A percentile compares a stretch with the other conserved stretches of the same genome.
Conservation (phyloP, 495 filamentous ascomycete genomes). For the Hapsidospora chrysogenum region DNA sequence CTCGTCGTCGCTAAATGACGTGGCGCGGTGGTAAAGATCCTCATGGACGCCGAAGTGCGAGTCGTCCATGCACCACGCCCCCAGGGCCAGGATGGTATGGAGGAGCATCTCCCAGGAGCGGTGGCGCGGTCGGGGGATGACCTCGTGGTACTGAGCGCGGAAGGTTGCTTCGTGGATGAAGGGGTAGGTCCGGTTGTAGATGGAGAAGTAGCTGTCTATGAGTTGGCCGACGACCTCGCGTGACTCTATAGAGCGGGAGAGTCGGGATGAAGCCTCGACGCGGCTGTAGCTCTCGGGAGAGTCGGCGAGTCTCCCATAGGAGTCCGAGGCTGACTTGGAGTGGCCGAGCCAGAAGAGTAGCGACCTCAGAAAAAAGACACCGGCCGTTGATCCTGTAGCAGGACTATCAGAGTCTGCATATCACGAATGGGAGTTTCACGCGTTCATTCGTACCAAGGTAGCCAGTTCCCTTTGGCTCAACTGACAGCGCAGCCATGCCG, state of each 20-base stretch:
- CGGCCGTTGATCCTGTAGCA: slow-evolving; percentile 1
- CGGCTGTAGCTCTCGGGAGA: background rate
- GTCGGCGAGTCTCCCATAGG: background rate
- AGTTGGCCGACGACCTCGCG: background rate
- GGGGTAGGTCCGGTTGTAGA: slow-evolving; percentile 37
- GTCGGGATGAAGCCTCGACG: background rate
- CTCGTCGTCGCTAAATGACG: slow-evolving; percentile 19
- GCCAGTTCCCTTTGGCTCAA: slow-evolving; percentile 30
- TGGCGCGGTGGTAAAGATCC: slow-evolving; percentile 28
- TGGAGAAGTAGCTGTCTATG: slow-evolving; percentile 34
- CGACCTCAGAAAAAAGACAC: slow-evolving; percentile 4
- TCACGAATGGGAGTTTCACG: too few relatives aligned
- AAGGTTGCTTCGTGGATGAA: slow-evolving; percentile 39
- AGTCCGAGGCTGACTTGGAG: slow-evolving; percentile 12
- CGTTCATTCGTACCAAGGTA: slow-evolving; percentile 32
- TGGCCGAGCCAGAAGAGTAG: background rate
- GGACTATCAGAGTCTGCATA: too few relatives aligned
- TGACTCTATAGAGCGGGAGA: background rate
- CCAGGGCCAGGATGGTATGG: slow-evolving; percentile 33
- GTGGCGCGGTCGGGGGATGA: slow-evolving; percentile 26
- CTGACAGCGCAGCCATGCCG: slow-evolving; percentile 36
- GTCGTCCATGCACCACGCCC: slow-evolving; percentile 27
- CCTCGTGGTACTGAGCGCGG: slow-evolving; percentile 35
- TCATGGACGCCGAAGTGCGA: slow-evolving; percentile 26
- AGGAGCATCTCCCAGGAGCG: slow-evolving; percentile 36